Percentiles rank a stretch among this genome's conserved stretches.
These are phyloP conservation scores for Excoecaria agallocha DNA, from an alignment of 345 rosid species.

Conservation along the genomic window DNA sequence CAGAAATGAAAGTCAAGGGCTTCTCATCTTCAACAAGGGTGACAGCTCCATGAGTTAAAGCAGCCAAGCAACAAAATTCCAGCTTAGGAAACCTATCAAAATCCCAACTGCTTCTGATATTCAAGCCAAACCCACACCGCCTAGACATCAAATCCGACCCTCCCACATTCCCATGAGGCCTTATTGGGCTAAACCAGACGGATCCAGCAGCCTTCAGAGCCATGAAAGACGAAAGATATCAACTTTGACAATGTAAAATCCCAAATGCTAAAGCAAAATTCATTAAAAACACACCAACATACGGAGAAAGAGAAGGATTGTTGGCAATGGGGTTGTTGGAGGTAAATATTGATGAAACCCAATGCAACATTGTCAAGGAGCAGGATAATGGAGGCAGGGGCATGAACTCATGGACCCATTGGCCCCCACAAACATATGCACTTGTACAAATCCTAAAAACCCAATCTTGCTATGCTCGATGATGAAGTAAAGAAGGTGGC, in stretches of 20 bases:
- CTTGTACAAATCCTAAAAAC: background rate
- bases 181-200: conserved; percentile 52
- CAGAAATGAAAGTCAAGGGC: conserved; percentile 30
- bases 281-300: background rate
- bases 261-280: background rate
- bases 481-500: background rate
- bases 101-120: conserved; percentile 25
- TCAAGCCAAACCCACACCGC: conserved; percentile 37
- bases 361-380: conserved; percentile 27
- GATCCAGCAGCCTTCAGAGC: conserved; percentile 51
- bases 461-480: background rate
- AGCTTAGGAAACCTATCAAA: conserved; percentile 26
- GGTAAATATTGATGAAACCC: conserved; percentile 27
- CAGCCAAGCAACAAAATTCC: conserved; percentile 47
- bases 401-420: background rate
- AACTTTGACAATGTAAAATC: conserved; percentile 25
- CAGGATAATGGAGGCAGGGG: conserved; percentile 9
- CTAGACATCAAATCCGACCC: conserved; percentile 30
- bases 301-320: conserved; percentile 2
- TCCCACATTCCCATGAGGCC: conserved; percentile 33
- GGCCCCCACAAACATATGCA: background rate
- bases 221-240: conserved; percentile 33
- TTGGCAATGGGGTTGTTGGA: conserved; percentile 13
- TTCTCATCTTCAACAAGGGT: conserved; percentile 62
- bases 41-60: conserved; percentile 43